phyloP scores from a whole-genome alignment of 805 yeast species.

The Wickerhamomyces queroliae region DNA sequence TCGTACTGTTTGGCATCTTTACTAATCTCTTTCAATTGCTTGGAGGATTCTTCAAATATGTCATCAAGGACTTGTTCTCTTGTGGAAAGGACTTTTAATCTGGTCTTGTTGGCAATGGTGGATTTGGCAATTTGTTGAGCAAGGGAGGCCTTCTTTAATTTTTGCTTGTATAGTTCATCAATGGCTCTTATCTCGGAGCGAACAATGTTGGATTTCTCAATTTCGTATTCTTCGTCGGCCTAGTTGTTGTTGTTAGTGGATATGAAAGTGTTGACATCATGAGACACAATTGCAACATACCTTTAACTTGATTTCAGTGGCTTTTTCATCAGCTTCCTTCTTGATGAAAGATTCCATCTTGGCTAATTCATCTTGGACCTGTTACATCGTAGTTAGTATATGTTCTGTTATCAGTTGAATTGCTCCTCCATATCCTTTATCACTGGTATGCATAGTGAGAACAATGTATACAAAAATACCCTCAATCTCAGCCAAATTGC shows the following conservation, averaged over 20 bases:
- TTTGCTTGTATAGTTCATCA: constrained; percentile 72
- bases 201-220: constrained; percentile 92
- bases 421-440: too few relatives aligned
- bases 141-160: constrained; percentile 84
- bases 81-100: constrained; percentile 83
- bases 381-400: not conserved
- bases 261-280: not conserved
- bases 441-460: too few relatives aligned
- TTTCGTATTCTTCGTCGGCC: constrained; percentile 98
- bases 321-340: constrained; percentile 98
- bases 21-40: constrained; percentile 53
- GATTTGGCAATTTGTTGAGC: constrained; percentile 95
- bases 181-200: constrained; percentile 88
- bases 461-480: too few relatives aligned
- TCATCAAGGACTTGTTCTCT: constrained; percentile 75
- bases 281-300: constrained; percentile 18
- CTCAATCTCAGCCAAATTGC: not conserved
- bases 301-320: constrained; percentile 89
- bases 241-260: constrained; percentile 6
- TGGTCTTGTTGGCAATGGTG: constrained; percentile 90
- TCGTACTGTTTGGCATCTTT: constrained; percentile 55
- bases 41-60: constrained; percentile 66
- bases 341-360: constrained; percentile 98
- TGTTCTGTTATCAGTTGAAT: too few relatives aligned
- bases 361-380: constrained; percentile 93